Evolutionary conservation across 2,329 filamentous ascomycete genomes (phyloP).

Genomic region (Xylariaceae sp.): DNA sequence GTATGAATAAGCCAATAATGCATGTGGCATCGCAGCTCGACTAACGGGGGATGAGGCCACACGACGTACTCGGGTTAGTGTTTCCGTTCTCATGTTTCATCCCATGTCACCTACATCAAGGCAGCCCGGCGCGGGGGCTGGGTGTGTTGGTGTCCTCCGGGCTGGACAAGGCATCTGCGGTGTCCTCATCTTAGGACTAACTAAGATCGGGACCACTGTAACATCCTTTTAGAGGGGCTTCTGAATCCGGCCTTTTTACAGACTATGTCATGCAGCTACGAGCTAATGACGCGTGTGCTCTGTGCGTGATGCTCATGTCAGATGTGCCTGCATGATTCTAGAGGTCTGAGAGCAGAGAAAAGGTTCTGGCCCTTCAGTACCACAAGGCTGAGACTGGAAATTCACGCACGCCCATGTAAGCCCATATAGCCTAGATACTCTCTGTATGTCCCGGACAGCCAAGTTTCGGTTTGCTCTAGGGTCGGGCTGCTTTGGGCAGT

Average conservation of each 20-base stretch:
- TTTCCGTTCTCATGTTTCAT: slow-evolving; percentile 18
- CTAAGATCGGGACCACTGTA: slow-evolving; percentile 8
- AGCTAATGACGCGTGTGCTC: slow-evolving; percentile 22
- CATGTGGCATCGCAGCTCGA: slow-evolving; percentile 7
- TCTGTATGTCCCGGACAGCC: not conserved
- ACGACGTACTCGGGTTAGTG: not conserved
- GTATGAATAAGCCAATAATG: slow-evolving; percentile 7
- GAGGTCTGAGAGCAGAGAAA: slow-evolving; percentile 18
- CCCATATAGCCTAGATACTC: not conserved
- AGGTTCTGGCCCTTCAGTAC: slow-evolving; percentile 2
- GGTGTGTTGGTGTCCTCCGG: slow-evolving; percentile 17
- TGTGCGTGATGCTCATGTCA: slow-evolving; percentile 30
- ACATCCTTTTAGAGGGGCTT: slow-evolving; percentile 16
- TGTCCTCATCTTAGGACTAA: slow-evolving; percentile 7
- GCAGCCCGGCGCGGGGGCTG: slow-evolving; percentile 15
- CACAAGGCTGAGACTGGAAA: slow-evolving; percentile 26
- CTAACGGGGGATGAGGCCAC: slow-evolving; percentile 1
- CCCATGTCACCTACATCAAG: slow-evolving; percentile 17
- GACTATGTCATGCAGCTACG: slow-evolving; percentile 32
- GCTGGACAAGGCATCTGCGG: slow-evolving; percentile 9
- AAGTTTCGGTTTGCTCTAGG: slow-evolving; percentile 2
- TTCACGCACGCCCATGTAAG: not conserved
- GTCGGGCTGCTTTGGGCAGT: slow-evolving; percentile 22
- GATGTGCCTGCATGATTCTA: slow-evolving; percentile 27
- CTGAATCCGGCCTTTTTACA: slow-evolving; percentile 27